These are phyloP conservation scores for Secale cereale DNA, from an alignment of 176 grass and related monocot species.

Conservation along the genomic window DNA sequence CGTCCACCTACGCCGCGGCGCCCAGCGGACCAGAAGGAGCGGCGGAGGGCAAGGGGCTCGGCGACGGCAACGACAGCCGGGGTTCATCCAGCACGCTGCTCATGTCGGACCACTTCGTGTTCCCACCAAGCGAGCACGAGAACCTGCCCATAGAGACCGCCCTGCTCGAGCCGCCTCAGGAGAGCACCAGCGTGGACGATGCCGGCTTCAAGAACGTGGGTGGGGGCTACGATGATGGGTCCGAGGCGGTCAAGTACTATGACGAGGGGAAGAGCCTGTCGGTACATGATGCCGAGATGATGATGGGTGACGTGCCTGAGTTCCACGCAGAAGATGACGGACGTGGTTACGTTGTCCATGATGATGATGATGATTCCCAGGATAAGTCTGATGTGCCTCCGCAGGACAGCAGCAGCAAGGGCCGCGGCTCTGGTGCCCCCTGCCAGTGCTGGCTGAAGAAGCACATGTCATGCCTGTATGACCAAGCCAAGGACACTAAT, in stretches of 20 bases:
- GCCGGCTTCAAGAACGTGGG: constrained; percentile 27
- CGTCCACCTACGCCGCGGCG: constrained; percentile 51
- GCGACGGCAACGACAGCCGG: neutral
- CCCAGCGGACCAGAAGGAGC: constrained; percentile 11
- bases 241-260: constrained; percentile 35
- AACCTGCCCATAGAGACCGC: constrained; percentile 60
- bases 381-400: neutral
- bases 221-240: constrained; percentile 8
- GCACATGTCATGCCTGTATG: constrained; percentile 65
- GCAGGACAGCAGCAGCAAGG: constrained; percentile 19
- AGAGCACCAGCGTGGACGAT: constrained; percentile 25
- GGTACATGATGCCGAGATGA: constrained; percentile 27
- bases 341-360: neutral
- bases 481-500: constrained; percentile 71
- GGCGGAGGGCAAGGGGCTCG: neutral
- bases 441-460: constrained; percentile 70
- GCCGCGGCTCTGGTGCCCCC: constrained; percentile 7
- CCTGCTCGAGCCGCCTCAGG: constrained; percentile 40
- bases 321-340: neutral
- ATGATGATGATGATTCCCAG: constrained; percentile 22
- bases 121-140: constrained; percentile 85
- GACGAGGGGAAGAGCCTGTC: constrained; percentile 42
- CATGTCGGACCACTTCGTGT: constrained; percentile 76
- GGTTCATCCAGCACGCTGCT: constrained; percentile 31
- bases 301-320: constrained; percentile 11